Conservation (phyloP, 768 basidiomycete species). For the Clitopilus hobsonii region DNA sequence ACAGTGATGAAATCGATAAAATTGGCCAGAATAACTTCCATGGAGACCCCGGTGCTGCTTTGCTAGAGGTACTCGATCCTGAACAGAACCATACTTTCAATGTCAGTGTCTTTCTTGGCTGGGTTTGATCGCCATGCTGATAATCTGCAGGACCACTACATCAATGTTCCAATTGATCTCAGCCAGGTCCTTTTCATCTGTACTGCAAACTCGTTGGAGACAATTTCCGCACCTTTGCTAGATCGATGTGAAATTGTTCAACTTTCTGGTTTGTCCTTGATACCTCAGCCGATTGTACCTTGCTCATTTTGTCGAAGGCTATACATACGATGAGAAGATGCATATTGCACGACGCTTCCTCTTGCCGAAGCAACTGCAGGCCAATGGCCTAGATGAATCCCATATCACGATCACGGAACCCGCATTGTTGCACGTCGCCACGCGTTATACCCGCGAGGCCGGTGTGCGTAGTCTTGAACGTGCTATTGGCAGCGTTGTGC, state of each 20-base stretch:
- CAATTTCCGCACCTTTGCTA: conserved; percentile 81
- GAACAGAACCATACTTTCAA: conserved; percentile 88
- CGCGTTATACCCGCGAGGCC: conserved; percentile 83
- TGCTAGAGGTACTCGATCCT: conserved; percentile 90
- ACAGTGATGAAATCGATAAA: conserved; percentile 88
- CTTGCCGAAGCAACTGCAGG: conserved; percentile 79
- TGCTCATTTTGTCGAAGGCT: conserved; percentile 36
- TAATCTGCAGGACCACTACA: conserved; percentile 72
- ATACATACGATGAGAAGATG: conserved; percentile 88
- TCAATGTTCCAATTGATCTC: conserved; percentile 85
- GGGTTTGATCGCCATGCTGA: background rate
- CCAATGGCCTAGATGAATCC: conserved; percentile 65
- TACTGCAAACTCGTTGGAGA: conserved; percentile 86
- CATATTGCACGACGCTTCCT: conserved; percentile 86
- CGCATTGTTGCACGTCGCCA: conserved; percentile 67
- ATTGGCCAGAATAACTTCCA: conserved; percentile 84
- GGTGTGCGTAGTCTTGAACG: conserved; percentile 91
- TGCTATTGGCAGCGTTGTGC: conserved; percentile 81
- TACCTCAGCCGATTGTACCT: background rate
- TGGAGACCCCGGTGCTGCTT: conserved; percentile 86
- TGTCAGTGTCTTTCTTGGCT: conserved; percentile 29
- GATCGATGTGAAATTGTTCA: conserved; percentile 90
- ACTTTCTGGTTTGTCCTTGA: conserved; percentile 51
- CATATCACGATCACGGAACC: conserved; percentile 67
- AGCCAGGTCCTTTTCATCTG: conserved; percentile 90